A percentile compares a stretch with the other conserved stretches of the same genome.
phyloP scores from a whole-genome alignment of 768 basidiomycete genomes.

The Phlebiopsis flavidoalba region DNA sequence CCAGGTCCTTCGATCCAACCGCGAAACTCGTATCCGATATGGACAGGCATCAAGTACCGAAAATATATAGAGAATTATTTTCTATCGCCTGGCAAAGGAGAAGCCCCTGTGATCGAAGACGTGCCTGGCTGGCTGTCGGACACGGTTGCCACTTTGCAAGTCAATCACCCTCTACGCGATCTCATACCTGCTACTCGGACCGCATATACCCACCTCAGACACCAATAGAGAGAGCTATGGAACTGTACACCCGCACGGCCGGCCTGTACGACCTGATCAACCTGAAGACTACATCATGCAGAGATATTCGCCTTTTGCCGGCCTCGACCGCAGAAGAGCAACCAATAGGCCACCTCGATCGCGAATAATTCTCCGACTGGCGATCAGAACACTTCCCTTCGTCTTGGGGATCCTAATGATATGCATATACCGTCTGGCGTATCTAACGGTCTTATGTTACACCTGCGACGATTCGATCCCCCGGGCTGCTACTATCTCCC shows the following conservation, averaged over 20 bases:
- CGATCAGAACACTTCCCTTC: background rate
- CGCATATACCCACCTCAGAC: background rate
- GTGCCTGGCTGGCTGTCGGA: slow-evolving; percentile 54
- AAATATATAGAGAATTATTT: background rate
- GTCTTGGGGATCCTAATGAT: too few species aligned
- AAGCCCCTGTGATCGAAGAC: slow-evolving; percentile 11
- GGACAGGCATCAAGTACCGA: background rate
- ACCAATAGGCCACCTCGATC: background rate
- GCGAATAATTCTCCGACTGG: background rate
- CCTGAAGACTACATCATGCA: background rate
- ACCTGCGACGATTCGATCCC: too few species aligned
- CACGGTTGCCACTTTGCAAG: slow-evolving; percentile 43
- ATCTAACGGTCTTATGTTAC: too few species aligned
- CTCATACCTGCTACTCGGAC: slow-evolving; percentile 21
- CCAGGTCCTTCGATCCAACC: background rate
- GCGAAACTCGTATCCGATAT: background rate
- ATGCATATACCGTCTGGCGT: too few species aligned
- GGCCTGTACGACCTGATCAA: background rate
- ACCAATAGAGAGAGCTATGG: background rate
- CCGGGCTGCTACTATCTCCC: too few species aligned
- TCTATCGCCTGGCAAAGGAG: background rate
- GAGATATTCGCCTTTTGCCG: slow-evolving; percentile 10
- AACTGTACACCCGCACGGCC: too few species aligned
- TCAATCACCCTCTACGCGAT: slow-evolving; percentile 42
- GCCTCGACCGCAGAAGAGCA: background rate